Evolutionary conservation across 352 stramenopile genomes (phyloP).

Genomic region (Achlya hypogyna): DNA sequence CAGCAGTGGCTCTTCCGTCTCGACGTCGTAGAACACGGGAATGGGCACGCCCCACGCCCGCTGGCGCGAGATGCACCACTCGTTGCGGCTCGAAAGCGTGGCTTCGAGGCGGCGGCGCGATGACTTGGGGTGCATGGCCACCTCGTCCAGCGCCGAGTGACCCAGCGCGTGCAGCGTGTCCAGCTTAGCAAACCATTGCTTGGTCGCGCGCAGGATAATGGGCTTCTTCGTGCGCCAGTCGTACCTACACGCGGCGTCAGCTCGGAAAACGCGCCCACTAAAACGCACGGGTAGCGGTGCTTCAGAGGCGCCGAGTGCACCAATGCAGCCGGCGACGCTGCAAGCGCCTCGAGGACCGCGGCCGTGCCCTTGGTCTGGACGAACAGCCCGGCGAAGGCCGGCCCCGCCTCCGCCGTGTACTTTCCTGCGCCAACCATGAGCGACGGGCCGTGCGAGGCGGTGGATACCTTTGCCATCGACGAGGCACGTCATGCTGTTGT

Average conservation of each 20-base stretch:
- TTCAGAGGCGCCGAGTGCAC: constrained; percentile 83
- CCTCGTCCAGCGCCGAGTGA: constrained; percentile 43
- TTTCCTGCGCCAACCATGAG: constrained; percentile 40
- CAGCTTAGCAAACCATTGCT: constrained; percentile 98
- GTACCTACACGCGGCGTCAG: constrained; percentile 43
- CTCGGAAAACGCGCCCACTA: not conserved
- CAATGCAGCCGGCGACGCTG: constrained; percentile 55
- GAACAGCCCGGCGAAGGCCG: constrained; percentile 76
- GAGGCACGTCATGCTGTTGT: constrained; percentile 42
- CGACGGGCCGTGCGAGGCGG: not conserved
- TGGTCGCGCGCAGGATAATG: constrained; percentile 96
- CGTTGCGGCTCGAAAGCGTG: constrained; percentile 82
- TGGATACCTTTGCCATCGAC: constrained; percentile 56
- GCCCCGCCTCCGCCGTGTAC: constrained; percentile 90
- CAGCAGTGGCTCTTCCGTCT: constrained; percentile 84
- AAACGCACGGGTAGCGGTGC: constrained; percentile 85
- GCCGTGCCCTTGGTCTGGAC: constrained; percentile 90
- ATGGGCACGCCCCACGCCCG: constrained; percentile 97
- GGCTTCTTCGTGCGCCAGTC: constrained; percentile 99
- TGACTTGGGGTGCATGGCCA: constrained; percentile 89
- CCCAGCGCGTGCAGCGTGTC: constrained; percentile 85
- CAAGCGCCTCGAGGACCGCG: constrained; percentile 85
- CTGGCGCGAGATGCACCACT: constrained; percentile 99
- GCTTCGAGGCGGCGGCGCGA: constrained; percentile 76
- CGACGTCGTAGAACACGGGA: constrained; percentile 95